Conservation (phyloP, 495 filamentous ascomycete genomes). For the Hypomontagnella monticulosa region DNA sequence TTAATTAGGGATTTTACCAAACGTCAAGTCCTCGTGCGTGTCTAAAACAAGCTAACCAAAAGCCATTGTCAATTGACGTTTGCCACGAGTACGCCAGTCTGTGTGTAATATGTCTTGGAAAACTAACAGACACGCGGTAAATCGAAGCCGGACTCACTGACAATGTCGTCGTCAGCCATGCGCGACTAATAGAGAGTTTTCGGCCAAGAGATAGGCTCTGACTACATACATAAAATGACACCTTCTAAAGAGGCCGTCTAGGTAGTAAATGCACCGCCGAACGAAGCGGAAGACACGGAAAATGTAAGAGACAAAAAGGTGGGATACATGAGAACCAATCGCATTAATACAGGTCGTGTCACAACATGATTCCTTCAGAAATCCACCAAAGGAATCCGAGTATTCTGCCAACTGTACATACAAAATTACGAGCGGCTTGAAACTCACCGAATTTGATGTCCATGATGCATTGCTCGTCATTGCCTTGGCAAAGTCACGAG, state of each 20-base stretch:
- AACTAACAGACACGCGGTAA: too few species aligned
- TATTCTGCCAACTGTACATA: neutral
- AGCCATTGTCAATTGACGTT: too few species aligned
- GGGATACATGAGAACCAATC: conserved; percentile 20
- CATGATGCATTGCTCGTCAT: neutral
- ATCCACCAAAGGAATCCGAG: conserved; percentile 4
- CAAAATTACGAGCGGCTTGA: too few species aligned
- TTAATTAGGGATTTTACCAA: too few species aligned
- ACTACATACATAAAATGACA: neutral
- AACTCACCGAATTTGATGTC: too few species aligned
- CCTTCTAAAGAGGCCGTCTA: neutral
- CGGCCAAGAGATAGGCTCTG: conserved; percentile 4
- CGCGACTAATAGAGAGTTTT: neutral
- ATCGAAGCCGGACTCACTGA: neutral
- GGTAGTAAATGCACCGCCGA: conserved; percentile 1
- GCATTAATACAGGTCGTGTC: conserved; percentile 22
- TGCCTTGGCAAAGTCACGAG: neutral
- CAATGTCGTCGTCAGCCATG: neutral
- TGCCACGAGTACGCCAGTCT: too few species aligned
- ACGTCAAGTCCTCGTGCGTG: too few species aligned
- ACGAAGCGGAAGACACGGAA: conserved; percentile 22
- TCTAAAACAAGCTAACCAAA: too few species aligned
- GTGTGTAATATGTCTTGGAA: too few species aligned
- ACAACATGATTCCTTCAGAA: conserved; percentile 28
- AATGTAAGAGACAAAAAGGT: conserved; percentile 10